These are phyloP conservation scores for Mesotaenium endlicherianum DNA, from an alignment of 139 green algal species.

Conservation along the genomic window DNA sequence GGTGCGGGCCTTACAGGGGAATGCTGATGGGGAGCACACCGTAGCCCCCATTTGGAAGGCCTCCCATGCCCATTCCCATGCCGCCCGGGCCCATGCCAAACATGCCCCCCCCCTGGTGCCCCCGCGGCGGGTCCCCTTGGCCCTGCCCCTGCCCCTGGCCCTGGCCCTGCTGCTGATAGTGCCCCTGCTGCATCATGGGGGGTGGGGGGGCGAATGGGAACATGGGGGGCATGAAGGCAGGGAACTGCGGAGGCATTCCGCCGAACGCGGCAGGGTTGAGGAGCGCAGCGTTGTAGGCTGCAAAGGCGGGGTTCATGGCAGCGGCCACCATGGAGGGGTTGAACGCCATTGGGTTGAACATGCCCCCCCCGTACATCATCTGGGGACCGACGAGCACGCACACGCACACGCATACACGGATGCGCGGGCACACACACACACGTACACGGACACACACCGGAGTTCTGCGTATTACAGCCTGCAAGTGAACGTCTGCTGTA, in stretches of 20 bases:
- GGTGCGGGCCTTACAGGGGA: neutral
- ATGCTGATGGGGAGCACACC: neutral
- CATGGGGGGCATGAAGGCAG: neutral
- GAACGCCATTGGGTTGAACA: neutral
- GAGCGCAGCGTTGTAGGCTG: neutral
- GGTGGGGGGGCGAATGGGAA: neutral
- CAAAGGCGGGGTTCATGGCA: neutral
- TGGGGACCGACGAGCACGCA: neutral
- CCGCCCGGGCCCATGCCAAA: neutral
- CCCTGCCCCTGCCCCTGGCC: no score
- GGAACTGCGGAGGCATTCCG: neutral
- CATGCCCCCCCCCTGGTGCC: neutral
- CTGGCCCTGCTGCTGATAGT: no score
- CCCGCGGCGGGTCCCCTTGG: neutral
- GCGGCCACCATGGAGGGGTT: no score
- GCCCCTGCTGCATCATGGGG: no score
- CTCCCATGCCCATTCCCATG: neutral
- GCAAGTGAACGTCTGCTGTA: no score
- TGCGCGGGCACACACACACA: no score
- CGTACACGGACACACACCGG: no score
- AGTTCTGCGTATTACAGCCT: no score
- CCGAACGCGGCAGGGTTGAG: constrained; percentile 8
- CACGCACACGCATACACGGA: neutral
- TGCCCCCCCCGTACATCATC: constrained; percentile 12
- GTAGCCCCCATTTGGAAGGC: neutral